phyloP scores from a whole-genome alignment of 495 filamentous ascomycete species.

The Neurospora sp. region DNA sequence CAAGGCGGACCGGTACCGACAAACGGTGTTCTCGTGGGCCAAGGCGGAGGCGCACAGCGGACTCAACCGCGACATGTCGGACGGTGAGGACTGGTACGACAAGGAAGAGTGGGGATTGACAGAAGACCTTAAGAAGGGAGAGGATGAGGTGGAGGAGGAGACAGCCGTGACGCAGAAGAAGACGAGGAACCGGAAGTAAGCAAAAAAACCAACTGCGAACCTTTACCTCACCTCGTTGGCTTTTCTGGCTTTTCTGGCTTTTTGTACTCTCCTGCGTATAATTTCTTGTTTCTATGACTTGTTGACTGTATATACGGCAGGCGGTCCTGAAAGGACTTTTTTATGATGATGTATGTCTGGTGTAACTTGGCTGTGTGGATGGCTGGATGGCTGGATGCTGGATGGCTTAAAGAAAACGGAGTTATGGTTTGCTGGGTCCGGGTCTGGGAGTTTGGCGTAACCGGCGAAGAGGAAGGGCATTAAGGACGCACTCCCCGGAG shows the following conservation, averaged over 20 bases:
- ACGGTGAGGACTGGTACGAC: constrained; percentile 96
- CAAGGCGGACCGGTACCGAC: constrained; percentile 65
- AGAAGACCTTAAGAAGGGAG: constrained; percentile 80
- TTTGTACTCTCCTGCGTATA: neutral
- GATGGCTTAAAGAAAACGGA: neutral
- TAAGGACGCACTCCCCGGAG: neutral
- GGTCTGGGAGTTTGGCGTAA: neutral
- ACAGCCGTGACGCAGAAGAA: constrained; percentile 62
- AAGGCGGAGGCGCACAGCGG: constrained; percentile 87
- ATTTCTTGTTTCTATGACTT: neutral
- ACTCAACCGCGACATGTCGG: constrained; percentile 57
- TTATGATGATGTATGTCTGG: neutral
- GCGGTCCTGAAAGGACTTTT: neutral
- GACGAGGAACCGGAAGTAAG: constrained; percentile 50
- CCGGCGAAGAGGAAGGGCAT: neutral
- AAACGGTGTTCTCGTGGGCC: constrained; percentile 67
- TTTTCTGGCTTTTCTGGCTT: neutral
- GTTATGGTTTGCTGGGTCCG: neutral
- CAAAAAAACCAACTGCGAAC: neutral
- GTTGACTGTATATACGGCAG: neutral
- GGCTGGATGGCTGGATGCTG: neutral
- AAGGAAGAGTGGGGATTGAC: constrained; percentile 77
- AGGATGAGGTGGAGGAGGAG: constrained; percentile 84
- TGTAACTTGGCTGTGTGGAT: neutral
- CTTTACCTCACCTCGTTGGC: neutral